Conservation (phyloP, 2,329 filamentous ascomycete genomes). For the Dactylellina leptospora region DNA sequence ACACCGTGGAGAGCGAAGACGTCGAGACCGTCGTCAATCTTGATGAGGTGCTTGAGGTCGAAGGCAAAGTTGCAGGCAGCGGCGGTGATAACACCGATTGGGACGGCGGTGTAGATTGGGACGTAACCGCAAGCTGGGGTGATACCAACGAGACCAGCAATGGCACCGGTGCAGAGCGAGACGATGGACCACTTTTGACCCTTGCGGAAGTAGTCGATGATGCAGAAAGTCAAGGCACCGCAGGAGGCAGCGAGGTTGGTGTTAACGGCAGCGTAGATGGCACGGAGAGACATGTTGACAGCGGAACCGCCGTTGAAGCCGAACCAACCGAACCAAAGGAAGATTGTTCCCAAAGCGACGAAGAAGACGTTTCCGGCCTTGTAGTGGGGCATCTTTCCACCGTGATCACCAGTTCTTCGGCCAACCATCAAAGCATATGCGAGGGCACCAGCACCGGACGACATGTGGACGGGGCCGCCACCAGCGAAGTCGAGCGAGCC, state of each 20-base stretch:
- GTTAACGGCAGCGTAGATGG: constrained; percentile 68
- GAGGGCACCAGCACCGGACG: constrained; percentile 70
- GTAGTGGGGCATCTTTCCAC: constrained; percentile 58
- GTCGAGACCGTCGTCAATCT: constrained; percentile 69
- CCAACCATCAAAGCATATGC: constrained; percentile 72
- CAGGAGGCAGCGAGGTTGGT: constrained; percentile 69
- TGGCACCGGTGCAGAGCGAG: constrained; percentile 67
- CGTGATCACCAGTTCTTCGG: constrained; percentile 66
- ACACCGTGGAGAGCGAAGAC: constrained; percentile 70
- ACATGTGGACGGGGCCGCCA: constrained; percentile 72
- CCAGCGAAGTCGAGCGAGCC: constrained; percentile 70
- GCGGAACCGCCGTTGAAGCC: constrained; percentile 63
- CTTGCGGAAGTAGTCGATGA: constrained; percentile 65
- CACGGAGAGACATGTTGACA: constrained; percentile 52
- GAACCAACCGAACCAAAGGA: constrained; percentile 73
- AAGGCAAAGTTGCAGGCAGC: constrained; percentile 64
- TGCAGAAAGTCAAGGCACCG: constrained; percentile 66
- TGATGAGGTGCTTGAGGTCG: constrained; percentile 65
- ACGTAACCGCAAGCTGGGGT: constrained; percentile 69
- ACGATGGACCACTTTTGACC: constrained; percentile 65
- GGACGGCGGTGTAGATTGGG: constrained; percentile 65
- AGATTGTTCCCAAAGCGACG: constrained; percentile 70
- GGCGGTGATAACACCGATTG: constrained; percentile 66
- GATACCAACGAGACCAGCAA: constrained; percentile 68
- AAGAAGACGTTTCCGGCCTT: constrained; percentile 72